Conservation (phyloP, 306 rosid genomes). For the Cyamopsis tetragonoloba region DNA sequence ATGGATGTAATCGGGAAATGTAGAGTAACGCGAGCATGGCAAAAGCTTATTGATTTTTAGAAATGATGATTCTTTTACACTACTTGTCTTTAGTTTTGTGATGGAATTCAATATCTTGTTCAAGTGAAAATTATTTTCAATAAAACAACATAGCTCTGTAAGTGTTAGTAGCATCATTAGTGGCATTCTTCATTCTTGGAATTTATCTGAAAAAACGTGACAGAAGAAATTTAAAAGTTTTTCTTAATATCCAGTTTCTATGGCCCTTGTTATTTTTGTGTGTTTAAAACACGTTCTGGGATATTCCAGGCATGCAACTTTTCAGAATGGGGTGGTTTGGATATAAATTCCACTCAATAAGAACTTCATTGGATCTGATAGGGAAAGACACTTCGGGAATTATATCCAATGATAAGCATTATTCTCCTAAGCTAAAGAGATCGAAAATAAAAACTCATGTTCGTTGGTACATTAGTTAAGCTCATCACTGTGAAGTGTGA, state of each 20-base stretch:
- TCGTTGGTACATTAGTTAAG: not conserved
- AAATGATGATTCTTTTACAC: constrained; percentile 60
- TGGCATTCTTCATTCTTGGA: not conserved
- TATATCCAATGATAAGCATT: not conserved
- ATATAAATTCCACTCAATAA: not conserved
- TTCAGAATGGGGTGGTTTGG: not conserved
- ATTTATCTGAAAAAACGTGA: not conserved
- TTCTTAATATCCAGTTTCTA: not conserved
- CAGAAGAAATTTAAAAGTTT: not conserved
- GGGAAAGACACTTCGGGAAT: not conserved
- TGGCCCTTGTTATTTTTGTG: not conserved
- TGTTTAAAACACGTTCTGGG: not conserved
- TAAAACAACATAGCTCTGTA: constrained; percentile 6
- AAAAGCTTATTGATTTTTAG: constrained; percentile 60
- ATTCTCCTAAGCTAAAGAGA: not conserved
- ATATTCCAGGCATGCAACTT: not conserved
- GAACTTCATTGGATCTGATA: not conserved
- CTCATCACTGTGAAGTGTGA: not conserved
- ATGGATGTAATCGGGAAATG: constrained; percentile 69
- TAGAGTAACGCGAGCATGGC: constrained; percentile 64
- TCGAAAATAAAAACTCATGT: not conserved
- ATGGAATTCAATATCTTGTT: constrained; percentile 12
- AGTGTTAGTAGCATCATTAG: not conserved
- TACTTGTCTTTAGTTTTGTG: constrained; percentile 24
- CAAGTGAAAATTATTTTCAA: not conserved